These are phyloP conservation scores for Herpetomonas tarakana DNA, from an alignment of 208 protist species.

Conservation along the genomic window DNA sequence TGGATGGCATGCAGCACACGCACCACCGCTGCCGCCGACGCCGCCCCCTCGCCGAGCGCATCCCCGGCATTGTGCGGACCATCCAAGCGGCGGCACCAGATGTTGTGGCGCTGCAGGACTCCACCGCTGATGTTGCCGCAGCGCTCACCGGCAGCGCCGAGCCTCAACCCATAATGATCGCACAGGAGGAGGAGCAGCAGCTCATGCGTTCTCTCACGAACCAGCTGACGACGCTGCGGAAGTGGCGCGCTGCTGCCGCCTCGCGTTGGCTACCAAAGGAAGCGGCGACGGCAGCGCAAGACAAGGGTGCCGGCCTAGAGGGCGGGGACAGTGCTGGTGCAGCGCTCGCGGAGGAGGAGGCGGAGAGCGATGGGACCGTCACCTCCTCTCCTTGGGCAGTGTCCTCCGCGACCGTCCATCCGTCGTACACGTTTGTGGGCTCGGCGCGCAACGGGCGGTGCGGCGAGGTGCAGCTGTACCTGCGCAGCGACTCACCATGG, in stretches of 20 bases:
- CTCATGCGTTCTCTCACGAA: neutral
- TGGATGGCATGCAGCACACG: slow-evolving; percentile 49
- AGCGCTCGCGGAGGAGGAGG: no score
- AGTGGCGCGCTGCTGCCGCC: neutral
- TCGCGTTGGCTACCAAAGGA: neutral
- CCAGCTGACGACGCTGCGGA: slow-evolving; percentile 3
- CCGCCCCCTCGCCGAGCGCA: slow-evolving; percentile 36
- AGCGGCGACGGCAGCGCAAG: neutral
- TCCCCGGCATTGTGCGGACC: slow-evolving; percentile 45
- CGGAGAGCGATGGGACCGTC: no score
- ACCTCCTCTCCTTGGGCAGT: no score
- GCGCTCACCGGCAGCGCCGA: slow-evolving; percentile 19
- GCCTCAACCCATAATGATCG: neutral
- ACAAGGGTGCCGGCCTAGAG: no score
- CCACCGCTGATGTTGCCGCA: slow-evolving; percentile 37
- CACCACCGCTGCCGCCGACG: slow-evolving; percentile 55
- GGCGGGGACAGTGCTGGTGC: no score
- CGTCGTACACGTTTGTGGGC: slow-evolving; percentile 52
- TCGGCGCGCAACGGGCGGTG: slow-evolving; percentile 61
- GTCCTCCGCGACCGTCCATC: no score
- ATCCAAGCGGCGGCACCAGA: slow-evolving; percentile 43
- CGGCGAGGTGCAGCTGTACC: slow-evolving; percentile 69
- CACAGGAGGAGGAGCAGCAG: neutral
- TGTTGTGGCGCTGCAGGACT: slow-evolving; percentile 82
- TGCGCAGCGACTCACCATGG: slow-evolving; percentile 37